phyloP scores from a whole-genome alignment of 805 yeast species.

The Ogataea chonburiensis region DNA sequence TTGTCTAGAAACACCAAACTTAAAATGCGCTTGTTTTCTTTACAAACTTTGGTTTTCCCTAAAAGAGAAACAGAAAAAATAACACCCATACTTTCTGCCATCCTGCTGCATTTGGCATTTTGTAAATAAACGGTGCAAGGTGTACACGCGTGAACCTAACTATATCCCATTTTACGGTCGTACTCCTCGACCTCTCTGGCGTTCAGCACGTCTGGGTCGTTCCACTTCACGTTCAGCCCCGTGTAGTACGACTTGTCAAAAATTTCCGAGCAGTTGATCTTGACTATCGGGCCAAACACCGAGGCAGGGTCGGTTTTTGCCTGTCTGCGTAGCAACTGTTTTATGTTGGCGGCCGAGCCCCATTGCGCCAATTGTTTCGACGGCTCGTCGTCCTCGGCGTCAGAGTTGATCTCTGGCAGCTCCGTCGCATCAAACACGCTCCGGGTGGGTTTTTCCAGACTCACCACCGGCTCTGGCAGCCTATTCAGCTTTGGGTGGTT shows the following conservation, averaged over 20 bases:
- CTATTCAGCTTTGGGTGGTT: slow-evolving; percentile 21
- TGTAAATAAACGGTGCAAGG: slow-evolving; percentile 23
- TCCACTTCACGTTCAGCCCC: slow-evolving; percentile 29
- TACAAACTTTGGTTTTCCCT: slow-evolving; percentile 20
- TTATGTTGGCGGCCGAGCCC: slow-evolving; percentile 22
- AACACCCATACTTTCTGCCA: slow-evolving; percentile 23
- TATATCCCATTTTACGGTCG: slow-evolving; percentile 31
- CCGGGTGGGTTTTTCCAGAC: neutral
- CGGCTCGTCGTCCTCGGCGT: slow-evolving; percentile 23
- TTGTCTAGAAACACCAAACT: slow-evolving; percentile 11
- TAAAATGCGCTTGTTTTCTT: slow-evolving; percentile 20
- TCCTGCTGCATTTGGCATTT: slow-evolving; percentile 23
- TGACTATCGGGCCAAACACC: slow-evolving; percentile 27
- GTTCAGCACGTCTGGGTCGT: slow-evolving; percentile 23
- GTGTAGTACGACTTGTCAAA: slow-evolving; percentile 24
- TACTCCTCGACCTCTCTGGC: slow-evolving; percentile 28
- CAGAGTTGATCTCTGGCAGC: slow-evolving; percentile 27
- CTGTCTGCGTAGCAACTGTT: slow-evolving; percentile 22
- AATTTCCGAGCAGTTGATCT: slow-evolving; percentile 25
- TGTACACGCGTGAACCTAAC: slow-evolving; percentile 10
- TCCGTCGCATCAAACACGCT: slow-evolving; percentile 8
- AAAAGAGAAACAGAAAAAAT: slow-evolving; percentile 16
- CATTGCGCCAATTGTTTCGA: slow-evolving; percentile 25
- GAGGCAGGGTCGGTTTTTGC: slow-evolving; percentile 24
- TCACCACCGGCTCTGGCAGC: slow-evolving; percentile 5